These are phyloP conservation scores for Yamadazyma blattariae DNA, from an alignment of 1,139 yeast species.

Conservation along the genomic window DNA sequence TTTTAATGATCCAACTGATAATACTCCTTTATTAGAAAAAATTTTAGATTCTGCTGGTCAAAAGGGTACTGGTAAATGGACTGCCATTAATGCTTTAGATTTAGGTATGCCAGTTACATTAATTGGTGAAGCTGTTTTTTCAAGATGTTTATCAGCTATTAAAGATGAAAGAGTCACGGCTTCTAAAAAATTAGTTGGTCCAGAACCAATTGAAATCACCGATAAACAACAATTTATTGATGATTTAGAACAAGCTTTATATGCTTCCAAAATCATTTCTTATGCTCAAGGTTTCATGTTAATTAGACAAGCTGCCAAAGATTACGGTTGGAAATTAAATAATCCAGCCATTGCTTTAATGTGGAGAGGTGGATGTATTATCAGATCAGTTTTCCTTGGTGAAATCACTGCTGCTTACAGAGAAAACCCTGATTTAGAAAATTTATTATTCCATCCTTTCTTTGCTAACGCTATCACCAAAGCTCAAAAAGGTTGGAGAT, in stretches of 20 bases:
- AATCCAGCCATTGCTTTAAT: conserved; percentile 97
- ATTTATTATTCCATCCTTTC: conserved; percentile 93
- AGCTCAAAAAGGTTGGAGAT: conserved; percentile 97
- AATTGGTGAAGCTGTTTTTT: conserved; percentile 97
- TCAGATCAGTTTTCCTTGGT: conserved; percentile 96
- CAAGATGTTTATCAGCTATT: conserved; percentile 93
- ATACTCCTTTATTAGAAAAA: conserved; percentile 92
- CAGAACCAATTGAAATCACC: conserved; percentile 55
- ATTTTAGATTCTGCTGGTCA: conserved; percentile 97
- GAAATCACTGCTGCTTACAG: conserved; percentile 97
- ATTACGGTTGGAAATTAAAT: conserved; percentile 95
- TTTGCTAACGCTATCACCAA: conserved; percentile 86
- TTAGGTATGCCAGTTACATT: conserved; percentile 98
- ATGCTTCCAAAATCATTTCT: conserved; percentile 97
- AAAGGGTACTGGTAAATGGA: conserved; percentile 99
- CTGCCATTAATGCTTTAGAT: conserved; percentile 96
- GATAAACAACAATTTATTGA: conserved; percentile 85
- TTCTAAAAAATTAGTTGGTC: conserved; percentile 75
- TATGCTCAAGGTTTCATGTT: conserved; percentile 99
- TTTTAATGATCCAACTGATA: conserved; percentile 81
- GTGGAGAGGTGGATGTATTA: conserved; percentile 99
- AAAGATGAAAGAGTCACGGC: conserved; percentile 90
- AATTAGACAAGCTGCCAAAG: conserved; percentile 96
- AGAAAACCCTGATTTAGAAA: conserved; percentile 88
- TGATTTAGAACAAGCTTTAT: conserved; percentile 95